Percentiles rank a stretch among this genome's conserved stretches.
These are phyloP conservation scores for Mycena olivaceomarginata DNA, from an alignment of 768 basidiomycete species.

Conservation along the genomic window DNA sequence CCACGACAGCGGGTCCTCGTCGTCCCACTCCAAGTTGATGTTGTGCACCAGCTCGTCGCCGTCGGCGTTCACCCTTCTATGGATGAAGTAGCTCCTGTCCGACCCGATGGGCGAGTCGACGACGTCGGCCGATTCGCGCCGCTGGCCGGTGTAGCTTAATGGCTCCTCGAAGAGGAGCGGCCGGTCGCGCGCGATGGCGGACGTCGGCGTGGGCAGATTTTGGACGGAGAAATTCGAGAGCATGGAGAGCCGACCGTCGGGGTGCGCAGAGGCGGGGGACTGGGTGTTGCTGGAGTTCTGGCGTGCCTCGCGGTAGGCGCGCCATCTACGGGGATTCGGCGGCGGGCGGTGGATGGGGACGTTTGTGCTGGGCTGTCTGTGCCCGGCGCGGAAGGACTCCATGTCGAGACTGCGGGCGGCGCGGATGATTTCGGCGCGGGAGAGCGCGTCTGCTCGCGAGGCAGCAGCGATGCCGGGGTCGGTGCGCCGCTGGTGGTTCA, in stretches of 20 bases:
- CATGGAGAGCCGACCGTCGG: conserved; percentile 57
- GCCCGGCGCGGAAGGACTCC: conserved; percentile 37
- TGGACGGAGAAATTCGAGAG: conserved; percentile 64
- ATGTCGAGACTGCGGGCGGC: conserved; percentile 47
- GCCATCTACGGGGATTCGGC: conserved; percentile 49
- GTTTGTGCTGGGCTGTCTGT: conserved; percentile 29
- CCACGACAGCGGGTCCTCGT: conserved; percentile 59
- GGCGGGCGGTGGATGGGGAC: conserved; percentile 34
- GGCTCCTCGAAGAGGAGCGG: conserved; percentile 66
- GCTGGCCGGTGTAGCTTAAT: conserved; percentile 51
- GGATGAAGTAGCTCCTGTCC: conserved; percentile 58
- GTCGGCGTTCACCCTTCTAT: conserved; percentile 57
- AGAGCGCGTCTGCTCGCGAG: conserved; percentile 37
- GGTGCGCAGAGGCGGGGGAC: conserved; percentile 49
- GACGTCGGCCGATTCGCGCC: conserved; percentile 35
- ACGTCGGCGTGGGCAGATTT: conserved; percentile 60
- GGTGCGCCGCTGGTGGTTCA: conserved; percentile 48
- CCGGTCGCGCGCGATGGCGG: conserved; percentile 52
- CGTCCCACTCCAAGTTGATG: conserved; percentile 62
- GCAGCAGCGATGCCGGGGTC: conserved; percentile 44
- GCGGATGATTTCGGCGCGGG: conserved; percentile 36
- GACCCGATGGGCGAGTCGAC: conserved; percentile 41
- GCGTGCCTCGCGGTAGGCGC: conserved; percentile 45
- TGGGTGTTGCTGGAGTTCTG: conserved; percentile 45
- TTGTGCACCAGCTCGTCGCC: conserved; percentile 63